A percentile compares a stretch with the other conserved stretches of the same genome.
Conservation (phyloP, 2,329 filamentous ascomycete genomes). For the Didymella glomerata region DNA sequence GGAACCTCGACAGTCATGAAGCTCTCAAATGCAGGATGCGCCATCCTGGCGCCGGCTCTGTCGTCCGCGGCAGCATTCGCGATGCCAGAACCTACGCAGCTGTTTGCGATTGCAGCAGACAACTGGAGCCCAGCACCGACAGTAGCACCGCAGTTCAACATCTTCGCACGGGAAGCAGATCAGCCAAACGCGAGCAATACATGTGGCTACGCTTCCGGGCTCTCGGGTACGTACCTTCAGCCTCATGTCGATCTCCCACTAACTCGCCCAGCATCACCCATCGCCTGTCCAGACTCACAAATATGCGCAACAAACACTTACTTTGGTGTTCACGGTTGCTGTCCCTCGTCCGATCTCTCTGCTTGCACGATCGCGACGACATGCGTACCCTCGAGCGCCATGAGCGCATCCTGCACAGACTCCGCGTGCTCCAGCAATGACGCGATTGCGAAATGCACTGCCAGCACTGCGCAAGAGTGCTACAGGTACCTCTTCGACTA, state of each 20-base stretch:
- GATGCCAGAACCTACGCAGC: constrained; percentile 40
- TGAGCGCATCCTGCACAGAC: constrained; percentile 41
- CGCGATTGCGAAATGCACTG: constrained; percentile 44
- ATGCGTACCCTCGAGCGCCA: constrained; percentile 39
- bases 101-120: constrained; percentile 32
- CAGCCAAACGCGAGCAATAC: constrained; percentile 32
- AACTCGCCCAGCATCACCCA: constrained; percentile 32
- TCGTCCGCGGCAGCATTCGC: constrained; percentile 39
- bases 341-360: constrained; percentile 25
- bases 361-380: constrained; percentile 43
- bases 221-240: constrained; percentile 31
- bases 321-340: constrained; percentile 47
- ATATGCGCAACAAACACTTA: constrained; percentile 47
- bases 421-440: constrained; percentile 34
- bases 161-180: constrained; percentile 36
- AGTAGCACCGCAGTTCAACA: constrained; percentile 35
- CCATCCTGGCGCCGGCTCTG: constrained; percentile 40
- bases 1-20: constrained; percentile 34
- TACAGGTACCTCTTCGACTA: constrained; percentile 43
- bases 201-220: constrained; percentile 44
- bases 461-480: constrained; percentile 32
- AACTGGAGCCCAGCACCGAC: constrained; percentile 47
- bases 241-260: neutral
- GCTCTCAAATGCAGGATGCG: constrained; percentile 34
- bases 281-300: constrained; percentile 40